Conservation (phyloP, 1,284 basidiomycete genomes). For the Sphagnurus paluster region DNA sequence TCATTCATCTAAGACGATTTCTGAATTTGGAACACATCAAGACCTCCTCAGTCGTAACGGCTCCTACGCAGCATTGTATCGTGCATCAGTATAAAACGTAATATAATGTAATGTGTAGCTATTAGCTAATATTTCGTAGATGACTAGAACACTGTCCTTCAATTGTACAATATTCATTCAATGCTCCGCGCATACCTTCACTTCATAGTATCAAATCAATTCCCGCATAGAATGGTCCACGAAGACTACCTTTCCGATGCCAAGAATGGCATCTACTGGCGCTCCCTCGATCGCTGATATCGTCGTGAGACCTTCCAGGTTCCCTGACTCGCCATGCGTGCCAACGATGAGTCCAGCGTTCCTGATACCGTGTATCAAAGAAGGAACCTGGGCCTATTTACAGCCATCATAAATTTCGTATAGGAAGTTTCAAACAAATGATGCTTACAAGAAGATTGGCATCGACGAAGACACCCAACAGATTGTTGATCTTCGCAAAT, state of each 20-base stretch:
- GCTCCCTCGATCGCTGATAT: constrained; percentile 45
- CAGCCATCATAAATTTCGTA: constrained; percentile 5
- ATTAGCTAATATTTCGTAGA: constrained; percentile 15
- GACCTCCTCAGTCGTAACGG: constrained; percentile 65
- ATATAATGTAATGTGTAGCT: constrained; percentile 16
- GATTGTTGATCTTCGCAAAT: constrained; percentile 92
- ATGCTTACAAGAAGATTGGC: constrained; percentile 76
- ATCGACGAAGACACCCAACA: constrained; percentile 91
- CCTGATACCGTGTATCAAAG: constrained; percentile 82
- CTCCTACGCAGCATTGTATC: constrained; percentile 69
- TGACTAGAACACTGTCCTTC: constrained; percentile 18
- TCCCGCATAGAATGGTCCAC: constrained; percentile 58
- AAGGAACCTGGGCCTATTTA: constrained; percentile 70
- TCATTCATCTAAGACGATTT: constrained; percentile 56
- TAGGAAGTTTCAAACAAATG: constrained; percentile 3
- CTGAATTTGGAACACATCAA: constrained; percentile 78
- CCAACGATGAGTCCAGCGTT: constrained; percentile 88
- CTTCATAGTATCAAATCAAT: constrained; percentile 31
- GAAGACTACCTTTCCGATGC: constrained; percentile 63
- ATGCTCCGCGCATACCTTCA: constrained; percentile 4
- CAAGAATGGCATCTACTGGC: constrained; percentile 66
- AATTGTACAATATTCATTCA: constrained; percentile 11
- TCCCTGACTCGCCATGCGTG: constrained; percentile 63
- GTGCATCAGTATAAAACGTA: constrained; percentile 55
- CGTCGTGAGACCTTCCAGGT: constrained; percentile 41